Evolutionary conservation across 495 filamentous ascomycete species (phyloP).

Genomic region (Penicillium cataractarum): DNA sequence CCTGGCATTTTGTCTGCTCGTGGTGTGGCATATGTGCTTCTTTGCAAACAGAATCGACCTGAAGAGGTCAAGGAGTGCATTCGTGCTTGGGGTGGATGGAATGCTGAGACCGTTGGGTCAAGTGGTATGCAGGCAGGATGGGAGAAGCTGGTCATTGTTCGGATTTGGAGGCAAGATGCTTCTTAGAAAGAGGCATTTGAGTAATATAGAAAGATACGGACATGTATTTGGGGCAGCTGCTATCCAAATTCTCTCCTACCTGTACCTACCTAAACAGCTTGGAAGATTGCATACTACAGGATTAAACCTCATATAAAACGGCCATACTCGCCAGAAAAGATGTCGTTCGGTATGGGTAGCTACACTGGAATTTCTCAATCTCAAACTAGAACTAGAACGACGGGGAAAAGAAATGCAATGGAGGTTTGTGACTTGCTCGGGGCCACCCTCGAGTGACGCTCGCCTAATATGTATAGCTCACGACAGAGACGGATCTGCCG

Average conservation of each 20-base stretch:
- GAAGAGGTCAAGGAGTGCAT: constrained; percentile 72
- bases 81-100: constrained; percentile 64
- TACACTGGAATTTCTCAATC: background rate
- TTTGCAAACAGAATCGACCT: constrained; percentile 86
- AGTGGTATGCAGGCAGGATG: constrained; percentile 88
- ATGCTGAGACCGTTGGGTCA: constrained; percentile 73
- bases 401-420: background rate
- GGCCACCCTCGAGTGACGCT: background rate
- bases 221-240: background rate
- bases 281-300: background rate
- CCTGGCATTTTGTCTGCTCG: constrained; percentile 60
- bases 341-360: background rate
- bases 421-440: background rate
- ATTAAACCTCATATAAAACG: background rate
- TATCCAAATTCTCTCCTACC: background rate
- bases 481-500: background rate
- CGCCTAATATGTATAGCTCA: background rate
- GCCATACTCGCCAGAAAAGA: background rate
- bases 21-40: constrained; percentile 85
- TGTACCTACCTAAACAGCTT: background rate
- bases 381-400: background rate
- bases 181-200: background rate
- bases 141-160: constrained; percentile 84
- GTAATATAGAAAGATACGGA: background rate
- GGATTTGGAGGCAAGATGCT: constrained; percentile 64